Evolutionary conservation across 805 yeast genomes (phyloP), one percentile per base, ranked within the genome.

Genomic region (Candida ipomoeae): DNA sequence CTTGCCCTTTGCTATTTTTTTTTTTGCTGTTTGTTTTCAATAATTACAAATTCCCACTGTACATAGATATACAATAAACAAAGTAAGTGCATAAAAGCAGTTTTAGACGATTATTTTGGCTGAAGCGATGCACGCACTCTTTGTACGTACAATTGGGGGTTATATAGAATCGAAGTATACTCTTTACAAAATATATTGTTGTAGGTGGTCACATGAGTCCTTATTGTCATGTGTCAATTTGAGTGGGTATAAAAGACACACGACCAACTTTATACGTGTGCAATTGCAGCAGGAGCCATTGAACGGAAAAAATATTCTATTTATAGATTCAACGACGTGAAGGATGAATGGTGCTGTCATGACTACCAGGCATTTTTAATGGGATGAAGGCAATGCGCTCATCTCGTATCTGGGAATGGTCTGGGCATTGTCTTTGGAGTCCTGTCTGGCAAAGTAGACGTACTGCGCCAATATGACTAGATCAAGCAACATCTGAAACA

Each of bases 401-500:
- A n/a, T 39, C 17, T 51, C 55, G 44, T 50, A 49, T 45, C 48
- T 45, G 6, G 58, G 60, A 6, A 56, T 41, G 31, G 40, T 11
- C 15, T 40, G 40, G 11, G 26, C 18, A n/a, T 36, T 48, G n/a
- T 36, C 31, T 41, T 20, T 37, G 14, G 31, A 17, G 26, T 59
- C 63, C 20, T 44, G 46, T 18, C 62, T 58, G 58, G 75, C 82
- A 65, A 82, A 87, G 63, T 84, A 80, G 46, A 87, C 69, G 62
- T 81, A 88, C 62, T 86, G 95, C 45, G 76, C 83, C 6, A 87
- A 86, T 50, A 89, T 86, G 54, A 83, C 77, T 39, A 87, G 68
- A 63, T 89, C 94, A 52, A 89, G 72, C 20, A 78, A 62, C 83
- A 87, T 86, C 69, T 89, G 96, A 64, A 88, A 85, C 40, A 84